Percentiles rank a stretch among this genome's conserved stretches.
These are phyloP conservation scores for Trametes cinnabarina DNA, from an alignment of 768 basidiomycete species.

Conservation along the genomic window DNA sequence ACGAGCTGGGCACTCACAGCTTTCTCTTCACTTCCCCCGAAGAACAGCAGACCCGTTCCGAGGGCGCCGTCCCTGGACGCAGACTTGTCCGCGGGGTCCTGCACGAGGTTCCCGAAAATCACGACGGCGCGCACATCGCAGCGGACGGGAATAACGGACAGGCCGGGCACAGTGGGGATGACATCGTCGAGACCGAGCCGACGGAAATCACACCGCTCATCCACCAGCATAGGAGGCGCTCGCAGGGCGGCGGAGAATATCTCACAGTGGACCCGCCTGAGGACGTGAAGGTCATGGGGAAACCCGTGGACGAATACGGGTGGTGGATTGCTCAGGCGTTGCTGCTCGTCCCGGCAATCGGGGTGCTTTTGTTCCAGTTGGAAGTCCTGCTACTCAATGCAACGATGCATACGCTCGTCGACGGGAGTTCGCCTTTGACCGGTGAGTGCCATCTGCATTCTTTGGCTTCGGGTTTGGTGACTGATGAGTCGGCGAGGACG, in stretches of 20 bases:
- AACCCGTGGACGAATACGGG: slow-evolving; percentile 30
- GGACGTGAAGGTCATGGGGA: slow-evolving; percentile 6
- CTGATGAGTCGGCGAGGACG: neutral
- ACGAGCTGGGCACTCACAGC: slow-evolving; percentile 8
- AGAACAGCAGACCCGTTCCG: slow-evolving; percentile 5
- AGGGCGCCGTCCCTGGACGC: slow-evolving; percentile 13
- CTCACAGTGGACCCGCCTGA: slow-evolving; percentile 13
- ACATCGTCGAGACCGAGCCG: slow-evolving; percentile 37
- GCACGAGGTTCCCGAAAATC: slow-evolving; percentile 20
- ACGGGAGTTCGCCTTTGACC: slow-evolving; percentile 51
- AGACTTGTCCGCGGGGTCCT: slow-evolving; percentile 24
- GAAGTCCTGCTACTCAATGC: slow-evolving; percentile 45
- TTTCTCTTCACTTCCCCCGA: slow-evolving; percentile 10
- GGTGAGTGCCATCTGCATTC: slow-evolving; percentile 39
- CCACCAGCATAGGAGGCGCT: slow-evolving; percentile 27
- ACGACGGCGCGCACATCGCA: neutral
- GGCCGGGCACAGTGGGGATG: slow-evolving; percentile 14
- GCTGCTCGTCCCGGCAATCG: slow-evolving; percentile 50
- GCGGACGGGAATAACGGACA: slow-evolving; percentile 20
- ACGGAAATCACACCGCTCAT: slow-evolving; percentile 62
- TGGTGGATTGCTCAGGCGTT: slow-evolving; percentile 65
- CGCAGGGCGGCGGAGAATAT: slow-evolving; percentile 22
- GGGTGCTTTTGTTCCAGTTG: slow-evolving; percentile 53
- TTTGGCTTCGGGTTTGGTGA: neutral
- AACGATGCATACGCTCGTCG: slow-evolving; percentile 56